phyloP scores from a whole-genome alignment of 2,329 filamentous ascomycete species.

The Nemania abortiva region DNA sequence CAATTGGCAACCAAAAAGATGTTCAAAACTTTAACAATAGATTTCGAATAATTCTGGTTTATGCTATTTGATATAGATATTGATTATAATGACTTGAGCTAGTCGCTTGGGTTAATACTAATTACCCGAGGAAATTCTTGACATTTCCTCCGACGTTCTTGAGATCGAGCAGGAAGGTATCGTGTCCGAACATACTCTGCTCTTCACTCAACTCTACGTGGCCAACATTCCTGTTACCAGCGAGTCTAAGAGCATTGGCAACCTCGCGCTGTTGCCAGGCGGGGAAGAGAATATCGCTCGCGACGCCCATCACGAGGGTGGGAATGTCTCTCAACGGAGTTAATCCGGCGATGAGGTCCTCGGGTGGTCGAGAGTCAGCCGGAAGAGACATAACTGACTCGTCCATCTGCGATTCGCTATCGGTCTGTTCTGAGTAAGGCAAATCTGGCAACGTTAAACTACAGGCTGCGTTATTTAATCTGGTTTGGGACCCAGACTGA shows the following conservation, averaged over 20 bases:
- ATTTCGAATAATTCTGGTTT: too few relatives aligned
- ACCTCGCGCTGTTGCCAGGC: conserved; percentile 98
- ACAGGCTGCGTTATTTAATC: conserved; percentile 67
- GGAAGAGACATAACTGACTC: conserved; percentile 50
- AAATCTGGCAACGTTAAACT: conserved; percentile 83
- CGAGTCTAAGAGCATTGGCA: conserved; percentile 80
- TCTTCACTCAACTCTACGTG: conserved; percentile 95
- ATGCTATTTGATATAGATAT: too few relatives aligned
- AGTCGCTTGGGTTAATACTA: too few relatives aligned
- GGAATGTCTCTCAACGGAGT: conserved; percentile 78
- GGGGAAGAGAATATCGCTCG: conserved; percentile 95
- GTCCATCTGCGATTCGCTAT: conserved; percentile 56
- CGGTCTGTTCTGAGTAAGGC: conserved; percentile 87
- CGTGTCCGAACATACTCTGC: conserved; percentile 93
- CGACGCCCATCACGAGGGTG: conserved; percentile 90
- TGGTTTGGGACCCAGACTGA: conserved; percentile 57
- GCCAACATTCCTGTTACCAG: conserved; percentile 83
- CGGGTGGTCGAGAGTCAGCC: conserved; percentile 69
- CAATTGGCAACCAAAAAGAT: too few relatives aligned
- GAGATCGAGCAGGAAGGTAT: conserved; percentile 93
- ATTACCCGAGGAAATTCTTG: conserved; percentile 79
- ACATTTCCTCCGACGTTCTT: conserved; percentile 91
- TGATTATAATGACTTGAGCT: too few relatives aligned
- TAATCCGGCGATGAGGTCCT: conserved; percentile 83
- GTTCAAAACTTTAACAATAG: too few relatives aligned